A percentile compares a stretch with the other conserved stretches of the same genome.
phyloP scores from a whole-genome alignment of 805 yeast genomes.

The Myxozyma monticola region DNA sequence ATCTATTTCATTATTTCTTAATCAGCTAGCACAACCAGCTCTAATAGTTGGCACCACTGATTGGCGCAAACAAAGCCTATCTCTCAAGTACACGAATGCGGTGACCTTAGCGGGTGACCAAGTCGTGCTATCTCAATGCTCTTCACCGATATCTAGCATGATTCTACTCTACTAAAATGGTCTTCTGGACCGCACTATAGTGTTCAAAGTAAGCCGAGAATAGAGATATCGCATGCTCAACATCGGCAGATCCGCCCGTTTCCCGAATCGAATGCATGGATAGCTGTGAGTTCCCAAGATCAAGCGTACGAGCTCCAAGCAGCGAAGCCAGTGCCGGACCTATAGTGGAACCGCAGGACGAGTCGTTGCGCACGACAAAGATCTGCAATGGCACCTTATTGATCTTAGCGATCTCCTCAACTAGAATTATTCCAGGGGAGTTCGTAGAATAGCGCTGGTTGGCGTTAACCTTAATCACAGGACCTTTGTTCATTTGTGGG shows the following conservation, averaged over 20 bases:
- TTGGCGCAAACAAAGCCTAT: too few species aligned
- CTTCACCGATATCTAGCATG: not conserved
- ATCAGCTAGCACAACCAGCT: too few species aligned
- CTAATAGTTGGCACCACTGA: too few species aligned
- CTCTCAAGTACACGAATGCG: too few species aligned
- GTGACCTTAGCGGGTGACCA: too few species aligned
- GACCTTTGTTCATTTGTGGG: constrained; percentile 84
- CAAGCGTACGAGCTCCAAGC: constrained; percentile 44
- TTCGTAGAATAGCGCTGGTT: constrained; percentile 95
- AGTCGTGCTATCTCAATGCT: too few species aligned
- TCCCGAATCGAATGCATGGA: constrained; percentile 88
- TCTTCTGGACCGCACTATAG: constrained; percentile 53
- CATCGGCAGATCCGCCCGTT: constrained; percentile 71
- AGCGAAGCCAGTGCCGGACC: constrained; percentile 91
- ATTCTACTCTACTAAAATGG: constrained; percentile 19
- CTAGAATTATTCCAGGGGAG: constrained; percentile 78
- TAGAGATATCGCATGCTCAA: constrained; percentile 68
- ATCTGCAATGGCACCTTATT: constrained; percentile 81
- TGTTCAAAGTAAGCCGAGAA: constrained; percentile 64
- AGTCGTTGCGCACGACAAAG: constrained; percentile 89
- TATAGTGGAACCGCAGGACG: constrained; percentile 94
- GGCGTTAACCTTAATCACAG: constrained; percentile 90
- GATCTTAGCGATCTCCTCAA: constrained; percentile 67
- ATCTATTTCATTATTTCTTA: too few species aligned
- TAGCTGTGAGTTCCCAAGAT: constrained; percentile 77